A percentile compares a stretch with the other conserved stretches of the same genome.
phyloP scores from a whole-genome alignment of 768 basidiomycete species.

The Trametes punicea region DNA sequence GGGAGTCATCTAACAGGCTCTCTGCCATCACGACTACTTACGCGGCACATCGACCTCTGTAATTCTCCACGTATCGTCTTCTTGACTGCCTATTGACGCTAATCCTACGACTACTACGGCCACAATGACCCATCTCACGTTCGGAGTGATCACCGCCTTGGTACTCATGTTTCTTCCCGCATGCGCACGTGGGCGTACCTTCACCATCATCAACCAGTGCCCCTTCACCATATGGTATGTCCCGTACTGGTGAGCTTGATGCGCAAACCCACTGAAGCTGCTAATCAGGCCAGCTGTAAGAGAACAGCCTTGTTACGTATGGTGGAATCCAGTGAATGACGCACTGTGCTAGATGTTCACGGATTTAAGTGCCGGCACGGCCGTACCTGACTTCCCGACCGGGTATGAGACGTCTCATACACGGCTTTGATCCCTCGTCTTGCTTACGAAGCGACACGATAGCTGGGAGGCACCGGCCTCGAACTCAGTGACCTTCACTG shows the following conservation, averaged over 20 bases:
- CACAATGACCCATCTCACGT: too few species aligned
- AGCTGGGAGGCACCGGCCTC: conserved; percentile 37
- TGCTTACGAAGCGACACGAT: not conserved
- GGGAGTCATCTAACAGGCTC: not conserved
- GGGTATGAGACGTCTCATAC: conserved; percentile 46
- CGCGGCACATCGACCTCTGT: not conserved
- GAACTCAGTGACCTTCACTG: conserved; percentile 43
- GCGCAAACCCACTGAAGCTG: not conserved
- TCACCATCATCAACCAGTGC: conserved; percentile 60
- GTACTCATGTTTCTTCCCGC: conserved; percentile 5
- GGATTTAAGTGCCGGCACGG: conserved; percentile 47
- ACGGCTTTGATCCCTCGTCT: not conserved
- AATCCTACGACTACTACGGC: not conserved
- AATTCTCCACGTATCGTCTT: not conserved
- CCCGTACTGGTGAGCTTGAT: not conserved
- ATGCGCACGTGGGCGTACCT: conserved; percentile 47
- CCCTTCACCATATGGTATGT: conserved; percentile 66
- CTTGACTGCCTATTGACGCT: not conserved
- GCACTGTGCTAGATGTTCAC: conserved; percentile 49
- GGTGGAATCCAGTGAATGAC: not conserved
- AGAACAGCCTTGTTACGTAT: too few species aligned
- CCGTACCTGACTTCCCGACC: conserved; percentile 39
- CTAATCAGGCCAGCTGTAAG: conserved; percentile 43
- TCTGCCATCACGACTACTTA: not conserved
- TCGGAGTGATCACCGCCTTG: too few species aligned